phyloP scores from a whole-genome alignment of 2,329 filamentous ascomycete genomes.

The Calonectria hongkongensis region DNA sequence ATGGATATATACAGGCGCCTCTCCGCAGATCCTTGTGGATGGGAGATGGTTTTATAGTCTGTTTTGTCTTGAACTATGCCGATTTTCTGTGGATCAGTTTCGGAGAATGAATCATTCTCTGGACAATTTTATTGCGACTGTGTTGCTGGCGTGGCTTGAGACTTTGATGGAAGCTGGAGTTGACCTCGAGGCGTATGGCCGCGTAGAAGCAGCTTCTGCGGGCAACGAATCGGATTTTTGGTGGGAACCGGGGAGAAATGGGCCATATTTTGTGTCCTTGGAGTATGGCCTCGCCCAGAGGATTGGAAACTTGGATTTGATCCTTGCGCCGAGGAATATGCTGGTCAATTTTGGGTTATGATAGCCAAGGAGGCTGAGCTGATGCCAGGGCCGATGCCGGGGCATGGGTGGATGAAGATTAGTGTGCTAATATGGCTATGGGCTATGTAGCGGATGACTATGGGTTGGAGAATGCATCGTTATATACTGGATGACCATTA shows the following conservation, averaged over 20 bases:
- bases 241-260: not conserved
- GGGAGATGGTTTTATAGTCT: no score
- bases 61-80: not conserved
- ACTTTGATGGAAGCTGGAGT: slow-evolving; percentile 30
- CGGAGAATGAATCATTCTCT: not conserved
- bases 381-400: slow-evolving; percentile 33
- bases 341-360: slow-evolving; percentile 22
- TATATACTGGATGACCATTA: not conserved
- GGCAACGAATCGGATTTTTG: not conserved
- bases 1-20: slow-evolving; percentile 5
- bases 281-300: slow-evolving; percentile 18
- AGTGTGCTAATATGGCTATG: not conserved
- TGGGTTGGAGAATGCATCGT: not conserved
- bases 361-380: not conserved
- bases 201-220: not conserved
- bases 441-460: not conserved
- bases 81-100: no score
- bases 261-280: slow-evolving; percentile 3
- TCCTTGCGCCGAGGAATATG: slow-evolving; percentile 25
- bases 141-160: slow-evolving; percentile 32
- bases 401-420: slow-evolving; percentile 19
- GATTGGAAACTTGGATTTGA: slow-evolving; percentile 30
- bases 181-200: slow-evolving; percentile 31
- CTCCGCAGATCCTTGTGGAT: not conserved
- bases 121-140: no score